Percentiles rank a stretch among this genome's conserved stretches.
Conservation (phyloP, 805 yeast genomes). For the Myxozyma lipomycoides region DNA sequence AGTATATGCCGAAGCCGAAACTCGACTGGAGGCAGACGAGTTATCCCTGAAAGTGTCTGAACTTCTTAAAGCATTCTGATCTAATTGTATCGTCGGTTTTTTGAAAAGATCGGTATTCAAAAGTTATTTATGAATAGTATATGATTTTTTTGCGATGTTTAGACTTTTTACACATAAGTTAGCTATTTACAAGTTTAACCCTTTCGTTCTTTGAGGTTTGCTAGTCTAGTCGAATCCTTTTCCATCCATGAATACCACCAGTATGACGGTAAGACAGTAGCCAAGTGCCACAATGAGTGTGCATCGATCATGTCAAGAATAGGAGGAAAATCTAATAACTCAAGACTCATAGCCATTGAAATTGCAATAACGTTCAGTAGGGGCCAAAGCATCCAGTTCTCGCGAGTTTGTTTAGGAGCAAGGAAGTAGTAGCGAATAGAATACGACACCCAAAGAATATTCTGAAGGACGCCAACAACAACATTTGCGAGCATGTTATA, state of each 20-base stretch:
- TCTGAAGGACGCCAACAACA: slow-evolving; percentile 70
- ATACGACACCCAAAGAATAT: slow-evolving; percentile 48
- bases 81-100: too few relatives aligned
- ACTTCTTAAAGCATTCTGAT: slow-evolving; percentile 25
- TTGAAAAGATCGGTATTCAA: too few relatives aligned
- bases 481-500: slow-evolving; percentile 93
- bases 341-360: slow-evolving; percentile 77
- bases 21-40: slow-evolving; percentile 46
- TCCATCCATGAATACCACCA: slow-evolving; percentile 59
- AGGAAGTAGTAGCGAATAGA: slow-evolving; percentile 30
- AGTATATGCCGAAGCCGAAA: slow-evolving; percentile 84
- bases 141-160: too few relatives aligned
- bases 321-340: slow-evolving; percentile 84
- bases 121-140: too few relatives aligned
- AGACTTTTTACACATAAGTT: too few relatives aligned
- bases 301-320: slow-evolving; percentile 71
- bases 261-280: slow-evolving; percentile 77
- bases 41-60: slow-evolving; percentile 40
- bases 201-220: slow-evolving; percentile 14
- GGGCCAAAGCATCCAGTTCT: slow-evolving; percentile 51
- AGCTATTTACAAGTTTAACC: too few relatives aligned
- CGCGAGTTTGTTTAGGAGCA: neutral
- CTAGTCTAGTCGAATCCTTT: slow-evolving; percentile 32
- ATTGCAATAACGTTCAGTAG: slow-evolving; percentile 51
- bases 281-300: slow-evolving; percentile 89